A percentile compares a stretch with the other conserved stretches of the same genome.
Evolutionary conservation across 192 early-diverging fungal species (phyloP).

Genomic region (Paraglomus occultum): DNA sequence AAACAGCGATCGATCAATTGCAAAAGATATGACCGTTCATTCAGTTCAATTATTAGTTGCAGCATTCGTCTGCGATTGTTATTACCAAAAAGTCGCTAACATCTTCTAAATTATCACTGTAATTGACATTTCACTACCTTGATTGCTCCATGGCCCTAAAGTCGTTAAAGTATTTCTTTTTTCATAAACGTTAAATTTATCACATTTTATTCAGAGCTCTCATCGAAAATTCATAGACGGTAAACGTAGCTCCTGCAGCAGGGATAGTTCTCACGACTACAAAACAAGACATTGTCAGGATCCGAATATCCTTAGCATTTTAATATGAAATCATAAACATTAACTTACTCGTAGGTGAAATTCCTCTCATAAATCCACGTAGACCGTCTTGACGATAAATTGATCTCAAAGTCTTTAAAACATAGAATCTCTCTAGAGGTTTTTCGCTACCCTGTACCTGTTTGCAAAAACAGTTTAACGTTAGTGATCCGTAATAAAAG

Average conservation of each 20-base stretch:
- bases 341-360: constrained; percentile 47
- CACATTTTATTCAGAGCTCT: constrained; percentile 27
- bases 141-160: no score
- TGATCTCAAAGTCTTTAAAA: constrained; percentile 48
- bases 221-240: constrained; percentile 68
- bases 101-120: no score
- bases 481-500: not conserved
- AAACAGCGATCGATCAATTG: no score
- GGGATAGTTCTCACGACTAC: constrained; percentile 55
- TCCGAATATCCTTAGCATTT: not conserved
- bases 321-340: not conserved
- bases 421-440: constrained; percentile 61
- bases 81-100: no score
- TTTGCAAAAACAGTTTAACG: not conserved
- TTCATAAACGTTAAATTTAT: no score
- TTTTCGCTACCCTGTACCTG: constrained; percentile 62
- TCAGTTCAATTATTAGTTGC: no score
- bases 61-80: no score
- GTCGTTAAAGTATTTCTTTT: no score
- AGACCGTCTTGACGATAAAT: constrained; percentile 59
- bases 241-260: constrained; percentile 78
- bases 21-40: no score
- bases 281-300: not conserved
- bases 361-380: constrained; percentile 65
- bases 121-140: no score